Conservation (phyloP, 1,284 basidiomycete species). For the Violaceomyces palustris region DNA sequence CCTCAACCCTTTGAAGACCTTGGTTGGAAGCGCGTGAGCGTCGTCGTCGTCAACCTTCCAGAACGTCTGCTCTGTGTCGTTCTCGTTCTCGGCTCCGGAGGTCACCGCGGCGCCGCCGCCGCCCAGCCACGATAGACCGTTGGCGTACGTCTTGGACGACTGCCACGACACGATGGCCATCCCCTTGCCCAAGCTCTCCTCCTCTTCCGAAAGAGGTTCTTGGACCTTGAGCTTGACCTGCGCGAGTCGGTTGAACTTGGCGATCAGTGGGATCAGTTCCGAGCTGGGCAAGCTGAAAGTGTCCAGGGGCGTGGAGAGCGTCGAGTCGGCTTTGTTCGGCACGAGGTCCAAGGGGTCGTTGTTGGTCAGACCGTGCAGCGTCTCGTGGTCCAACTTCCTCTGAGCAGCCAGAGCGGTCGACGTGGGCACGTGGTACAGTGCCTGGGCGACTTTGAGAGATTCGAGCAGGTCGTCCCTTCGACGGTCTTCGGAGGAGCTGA, state of each 20-base stretch:
- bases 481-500: constrained; percentile 23
- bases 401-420: constrained; percentile 17
- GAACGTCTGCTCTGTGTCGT: constrained; percentile 16
- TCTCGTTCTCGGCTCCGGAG: constrained; percentile 5
- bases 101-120: constrained; percentile 18
- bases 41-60: constrained; percentile 19
- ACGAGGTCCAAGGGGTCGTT: too few species aligned
- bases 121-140: constrained; percentile 25
- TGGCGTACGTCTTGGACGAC: constrained; percentile 15
- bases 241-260: too few species aligned
- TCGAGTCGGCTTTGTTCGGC: too few species aligned
- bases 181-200: constrained; percentile 20
- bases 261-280: constrained; percentile 20
- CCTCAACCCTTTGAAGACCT: constrained; percentile 15
- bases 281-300: constrained; percentile 18
- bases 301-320: constrained; percentile 7
- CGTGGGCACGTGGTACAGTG: constrained; percentile 12
- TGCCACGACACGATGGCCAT: constrained; percentile 25
- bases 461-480: constrained; percentile 29
- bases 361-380: not conserved
- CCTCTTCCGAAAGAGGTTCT: too few species aligned
- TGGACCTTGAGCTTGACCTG: too few species aligned
- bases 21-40: constrained; percentile 19
- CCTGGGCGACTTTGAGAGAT: constrained; percentile 17
- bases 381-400: constrained; percentile 5